Evolutionary conservation across 1,139 yeast species (phyloP).

Genomic region (Saccharomyces pastorianus): DNA sequence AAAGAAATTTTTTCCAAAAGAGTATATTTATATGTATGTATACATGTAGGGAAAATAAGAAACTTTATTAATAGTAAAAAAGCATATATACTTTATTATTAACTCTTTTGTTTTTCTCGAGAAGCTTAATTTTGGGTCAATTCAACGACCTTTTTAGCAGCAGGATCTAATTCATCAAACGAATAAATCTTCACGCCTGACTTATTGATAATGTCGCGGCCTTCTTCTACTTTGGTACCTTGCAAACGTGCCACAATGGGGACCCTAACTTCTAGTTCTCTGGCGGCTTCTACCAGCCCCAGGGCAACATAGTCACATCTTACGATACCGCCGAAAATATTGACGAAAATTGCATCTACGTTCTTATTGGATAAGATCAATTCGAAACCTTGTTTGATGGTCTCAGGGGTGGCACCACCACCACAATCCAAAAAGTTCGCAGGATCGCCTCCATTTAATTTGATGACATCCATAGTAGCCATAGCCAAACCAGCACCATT

Average conservation of each 20-base stretch:
- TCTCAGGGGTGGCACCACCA: conserved; percentile 98
- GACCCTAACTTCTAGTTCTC: conserved; percentile 77
- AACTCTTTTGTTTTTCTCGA: not conserved
- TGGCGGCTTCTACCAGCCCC: conserved; percentile 91
- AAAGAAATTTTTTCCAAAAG: not conserved
- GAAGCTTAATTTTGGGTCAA: conserved; percentile 38
- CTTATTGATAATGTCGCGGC: conserved; percentile 75
- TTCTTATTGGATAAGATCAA: conserved; percentile 82
- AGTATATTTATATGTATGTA: not conserved
- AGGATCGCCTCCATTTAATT: conserved; percentile 96
- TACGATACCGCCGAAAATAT: conserved; percentile 98
- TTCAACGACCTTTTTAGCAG: conserved; percentile 91
- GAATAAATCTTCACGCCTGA: conserved; percentile 92
- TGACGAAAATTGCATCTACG: conserved; percentile 93
- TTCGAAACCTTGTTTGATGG: conserved; percentile 94
- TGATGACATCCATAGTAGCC: conserved; percentile 99
- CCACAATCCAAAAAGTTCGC: conserved; percentile 99
- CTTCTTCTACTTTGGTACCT: conserved; percentile 92
- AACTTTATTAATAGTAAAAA: not conserved
- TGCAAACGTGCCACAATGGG: conserved; percentile 98
- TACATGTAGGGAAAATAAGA: not conserved
- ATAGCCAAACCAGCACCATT: conserved; percentile 99
- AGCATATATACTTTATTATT: not conserved
- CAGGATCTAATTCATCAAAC: conserved; percentile 89
- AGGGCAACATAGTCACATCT: conserved; percentile 98